Base-by-base conservation (phyloP, 345 rosid genomes). In the Clausena lansium region DNA sequence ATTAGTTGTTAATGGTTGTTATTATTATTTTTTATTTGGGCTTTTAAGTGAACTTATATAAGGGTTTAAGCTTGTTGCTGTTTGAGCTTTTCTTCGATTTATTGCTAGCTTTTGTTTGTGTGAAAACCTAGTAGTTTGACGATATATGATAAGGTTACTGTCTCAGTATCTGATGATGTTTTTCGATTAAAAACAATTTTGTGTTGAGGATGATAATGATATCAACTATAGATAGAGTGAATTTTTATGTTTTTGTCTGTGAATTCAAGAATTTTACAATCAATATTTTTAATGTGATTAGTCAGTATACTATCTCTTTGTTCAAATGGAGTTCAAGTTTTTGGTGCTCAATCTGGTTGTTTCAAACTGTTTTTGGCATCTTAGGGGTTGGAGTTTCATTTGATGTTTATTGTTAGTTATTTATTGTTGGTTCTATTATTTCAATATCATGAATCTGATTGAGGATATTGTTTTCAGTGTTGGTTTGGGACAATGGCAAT, bases 401-500 rank as follows among this genome's bases (percentile, higher is more conserved):
- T 7, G 22, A 58, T 9, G 22, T 15, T 20, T 39, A 58, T 71
- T 32, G 58, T 74, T 4, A 4, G 30, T 36, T 17, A 50, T 38
- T 8, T 14, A 19, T 35, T 32, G 20, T 35, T 38, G 24, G 17
- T 77, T 66, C 47, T 62, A 73, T 25, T 13, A n/a, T 17, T n/a
- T 35, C 41, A 64, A 64, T 64, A 2, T 70, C 22, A 52, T 50
- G 47, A 13, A 15, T 70, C 25, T 25, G 39, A 55, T 73, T 32
- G 6, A n/a, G 50, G 11, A 36, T 75, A 20, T 17, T 52, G 22
- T 62, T 78, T 58, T n/a, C 63, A 75, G 17, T 74, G 82, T 70
- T 80, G 81, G 84, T 74, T 79, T 79, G 71, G 55, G 65, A 79
- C 82, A 83, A 92, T 96, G 97, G 94, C 98, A 6, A 83, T 92